A percentile compares a stretch with the other conserved stretches of the same genome.
These are phyloP conservation scores for Lentithecium fluviatile DNA, from an alignment of 495 filamentous ascomycete genomes.

Conservation along the genomic window DNA sequence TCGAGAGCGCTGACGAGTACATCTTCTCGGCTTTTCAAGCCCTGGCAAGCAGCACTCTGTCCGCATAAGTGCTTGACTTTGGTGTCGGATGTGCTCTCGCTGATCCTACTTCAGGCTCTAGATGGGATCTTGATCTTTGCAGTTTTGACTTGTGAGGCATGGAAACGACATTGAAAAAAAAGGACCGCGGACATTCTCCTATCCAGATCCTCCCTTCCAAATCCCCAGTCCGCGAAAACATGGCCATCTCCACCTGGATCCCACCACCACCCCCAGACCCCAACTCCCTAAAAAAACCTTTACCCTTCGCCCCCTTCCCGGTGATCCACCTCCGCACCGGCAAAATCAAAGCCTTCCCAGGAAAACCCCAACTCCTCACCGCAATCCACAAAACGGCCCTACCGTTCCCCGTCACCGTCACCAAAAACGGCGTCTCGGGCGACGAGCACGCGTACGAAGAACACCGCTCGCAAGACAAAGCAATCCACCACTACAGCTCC, in stretches of 20 bases:
- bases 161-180: neutral
- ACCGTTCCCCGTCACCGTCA: conserved; percentile 44
- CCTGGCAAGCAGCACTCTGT: neutral
- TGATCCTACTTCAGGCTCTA: neutral
- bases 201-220: neutral
- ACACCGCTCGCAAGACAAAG: conserved; percentile 57
- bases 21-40: neutral
- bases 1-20: neutral
- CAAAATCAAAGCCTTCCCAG: conserved; percentile 51
- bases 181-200: neutral
- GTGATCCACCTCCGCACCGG: conserved; percentile 55
- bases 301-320: conserved; percentile 40
- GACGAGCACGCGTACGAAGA: conserved; percentile 59
- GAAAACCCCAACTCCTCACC: conserved; percentile 44
- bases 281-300: conserved; percentile 1
- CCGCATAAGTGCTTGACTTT: neutral
- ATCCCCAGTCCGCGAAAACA: neutral
- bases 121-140: neutral
- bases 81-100: neutral
- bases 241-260: neutral
- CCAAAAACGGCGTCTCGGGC: conserved; percentile 48
- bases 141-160: too few relatives aligned
- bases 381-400: conserved; percentile 55
- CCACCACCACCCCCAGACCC: neutral
- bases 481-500: conserved; percentile 57